Base-by-base conservation (phyloP, 495 filamentous ascomycete genomes). In the Parathielavia appendiculata region DNA sequence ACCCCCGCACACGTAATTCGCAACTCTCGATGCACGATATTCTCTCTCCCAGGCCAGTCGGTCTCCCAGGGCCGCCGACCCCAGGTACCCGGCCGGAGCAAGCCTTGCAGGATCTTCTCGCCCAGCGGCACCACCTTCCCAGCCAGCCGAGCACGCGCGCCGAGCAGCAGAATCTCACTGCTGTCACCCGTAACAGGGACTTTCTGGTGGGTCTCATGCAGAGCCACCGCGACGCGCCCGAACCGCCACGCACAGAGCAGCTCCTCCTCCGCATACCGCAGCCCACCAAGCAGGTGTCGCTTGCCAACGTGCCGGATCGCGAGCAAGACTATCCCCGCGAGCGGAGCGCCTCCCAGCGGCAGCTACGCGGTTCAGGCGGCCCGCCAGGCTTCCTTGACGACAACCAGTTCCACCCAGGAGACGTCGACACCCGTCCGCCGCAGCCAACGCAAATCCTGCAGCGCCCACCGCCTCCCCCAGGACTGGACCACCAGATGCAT, bases 201-300 rank as follows among this genome's bases (percentile, higher is more conserved):
- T 83, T 81, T 54, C 73, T 83, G 38, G 81, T 83, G 69, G 71
- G 71, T 35, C 70, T 83, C 4, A 82, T 83, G 80, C 76, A 79
- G 57, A 71, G 71, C 60, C 69, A 70, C 17, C 72, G 75, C 39
- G 63, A 67, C 34, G 66, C 69, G 9, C 73, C 77, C 0, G 79
- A 81, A 17, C 64, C 66, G 17, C 71, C 73, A 20, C 70, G 79
- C 54, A 75, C 69, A 11, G 74, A 77, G 50, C 72, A 73, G 48
- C 67, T 68, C 30, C 56, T 63, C 17, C 41, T 58, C 52, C 63
- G 60, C 58, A 70, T 65, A 65, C 62, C 68, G 40, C 65, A 66
- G 63, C 63, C 64, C 20, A 63, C 45, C 61, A 71, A 68, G 58
- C 65, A 73, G 51, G 60, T 65, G 16, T 56, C 62, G 20, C 52